A percentile compares a stretch with the other conserved stretches of the same genome.
Evolutionary conservation across 352 stramenopile species (phyloP).

Genomic region (Globisporangium recalcitrans): DNA sequence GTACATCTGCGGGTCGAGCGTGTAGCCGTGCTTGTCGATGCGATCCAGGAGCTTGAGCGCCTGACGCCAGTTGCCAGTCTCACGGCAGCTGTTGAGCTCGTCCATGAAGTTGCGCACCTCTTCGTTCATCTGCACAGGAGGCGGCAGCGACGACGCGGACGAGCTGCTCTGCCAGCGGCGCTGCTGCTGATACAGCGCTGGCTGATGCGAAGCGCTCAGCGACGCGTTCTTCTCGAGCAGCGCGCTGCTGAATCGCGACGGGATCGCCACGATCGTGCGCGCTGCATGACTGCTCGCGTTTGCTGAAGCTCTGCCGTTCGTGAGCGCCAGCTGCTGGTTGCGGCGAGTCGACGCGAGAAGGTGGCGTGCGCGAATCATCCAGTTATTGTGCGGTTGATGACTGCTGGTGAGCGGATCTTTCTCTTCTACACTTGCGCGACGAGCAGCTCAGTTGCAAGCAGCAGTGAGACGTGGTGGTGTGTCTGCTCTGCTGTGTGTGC

Average conservation of each 20-base stretch:
- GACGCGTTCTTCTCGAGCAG: conserved; percentile 9
- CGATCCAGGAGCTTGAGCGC: conserved; percentile 70
- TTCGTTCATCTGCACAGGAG: conserved; percentile 9
- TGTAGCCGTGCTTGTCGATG: conserved; percentile 50
- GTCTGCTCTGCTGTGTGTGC: not conserved
- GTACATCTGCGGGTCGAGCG: conserved; percentile 68
- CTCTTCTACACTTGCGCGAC: not conserved
- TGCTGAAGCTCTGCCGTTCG: not conserved
- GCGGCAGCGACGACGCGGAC: not conserved
- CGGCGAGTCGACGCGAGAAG: conserved; percentile 16
- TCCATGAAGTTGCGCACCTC: conserved; percentile 18
- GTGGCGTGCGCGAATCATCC: conserved; percentile 25
- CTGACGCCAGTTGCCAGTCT: conserved; percentile 67
- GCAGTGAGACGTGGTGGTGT: not conserved
- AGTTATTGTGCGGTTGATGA: not conserved
- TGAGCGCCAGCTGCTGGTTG: conserved; percentile 20
- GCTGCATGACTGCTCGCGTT: conserved; percentile 10
- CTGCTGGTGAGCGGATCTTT: not conserved
- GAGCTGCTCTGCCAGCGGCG: conserved; percentile 15
- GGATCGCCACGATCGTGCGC: conserved; percentile 8
- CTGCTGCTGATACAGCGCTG: not conserved
- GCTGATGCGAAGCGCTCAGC: not conserved
- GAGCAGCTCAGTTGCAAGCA: not conserved
- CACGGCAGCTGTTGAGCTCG: conserved; percentile 44
- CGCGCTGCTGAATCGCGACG: conserved; percentile 7